phyloP scores from a whole-genome alignment of 1,284 basidiomycete genomes.

The Cutaneotrichosporon sp. region DNA sequence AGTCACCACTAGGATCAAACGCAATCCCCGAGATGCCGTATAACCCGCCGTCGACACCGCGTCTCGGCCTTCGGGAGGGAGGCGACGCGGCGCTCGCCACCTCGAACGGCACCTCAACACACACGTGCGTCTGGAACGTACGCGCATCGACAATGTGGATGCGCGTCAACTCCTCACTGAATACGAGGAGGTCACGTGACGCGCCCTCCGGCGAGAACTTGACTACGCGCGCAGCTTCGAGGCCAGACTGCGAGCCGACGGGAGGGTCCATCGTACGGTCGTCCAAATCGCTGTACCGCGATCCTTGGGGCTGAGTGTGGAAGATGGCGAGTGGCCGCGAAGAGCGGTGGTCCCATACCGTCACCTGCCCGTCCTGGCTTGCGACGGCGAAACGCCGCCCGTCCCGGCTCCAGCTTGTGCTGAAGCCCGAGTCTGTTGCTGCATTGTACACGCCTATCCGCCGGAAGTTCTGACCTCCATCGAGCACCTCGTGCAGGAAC shows the following conservation, averaged over 20 bases:
- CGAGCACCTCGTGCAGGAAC: slow-evolving; percentile 48
- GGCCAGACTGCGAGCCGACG: slow-evolving; percentile 36
- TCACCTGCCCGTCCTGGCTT: slow-evolving; percentile 53
- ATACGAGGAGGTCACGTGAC: slow-evolving; percentile 50
- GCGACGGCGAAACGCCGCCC: slow-evolving; percentile 53
- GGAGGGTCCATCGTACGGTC: slow-evolving; percentile 8
- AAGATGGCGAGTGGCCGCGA: slow-evolving; percentile 50
- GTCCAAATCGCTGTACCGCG: slow-evolving; percentile 25
- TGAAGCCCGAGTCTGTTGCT: slow-evolving; percentile 51
- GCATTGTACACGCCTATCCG: slow-evolving; percentile 47
- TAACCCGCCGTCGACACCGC: slow-evolving; percentile 37
- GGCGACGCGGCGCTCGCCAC: neutral
- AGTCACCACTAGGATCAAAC: slow-evolving; percentile 52
- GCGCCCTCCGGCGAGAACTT: slow-evolving; percentile 52
- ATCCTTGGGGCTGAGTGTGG: slow-evolving; percentile 31
- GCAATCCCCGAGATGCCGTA: slow-evolving; percentile 49
- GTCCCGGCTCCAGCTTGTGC: slow-evolving; percentile 52
- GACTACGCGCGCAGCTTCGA: slow-evolving; percentile 51
- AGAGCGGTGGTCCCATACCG: slow-evolving; percentile 53
- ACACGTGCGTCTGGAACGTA: slow-evolving; percentile 49
- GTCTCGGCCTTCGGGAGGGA: slow-evolving; percentile 15
- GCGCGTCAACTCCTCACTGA: slow-evolving; percentile 46
- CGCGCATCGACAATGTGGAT: slow-evolving; percentile 53
- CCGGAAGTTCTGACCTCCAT: slow-evolving; percentile 47
- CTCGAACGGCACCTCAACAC: slow-evolving; percentile 43